Conservation (phyloP, 164 flowering plant genomes). For the Warburgia ugandensis region DNA sequence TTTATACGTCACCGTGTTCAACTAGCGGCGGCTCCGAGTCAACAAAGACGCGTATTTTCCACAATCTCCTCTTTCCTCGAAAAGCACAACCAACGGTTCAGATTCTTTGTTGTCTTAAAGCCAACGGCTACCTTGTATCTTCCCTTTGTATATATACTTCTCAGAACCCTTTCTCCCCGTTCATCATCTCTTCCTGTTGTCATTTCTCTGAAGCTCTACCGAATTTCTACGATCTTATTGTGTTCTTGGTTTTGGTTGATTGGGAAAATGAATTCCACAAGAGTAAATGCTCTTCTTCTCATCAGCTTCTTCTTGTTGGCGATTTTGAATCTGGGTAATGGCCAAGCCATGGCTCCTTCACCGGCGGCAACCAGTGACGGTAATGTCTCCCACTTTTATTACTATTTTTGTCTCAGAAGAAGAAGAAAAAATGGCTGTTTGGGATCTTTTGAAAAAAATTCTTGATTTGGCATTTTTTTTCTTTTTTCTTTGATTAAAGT, state of each 20-base stretch:
- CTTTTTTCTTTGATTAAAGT: too few species aligned
- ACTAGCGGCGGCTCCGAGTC: too few species aligned
- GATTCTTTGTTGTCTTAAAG: neutral
- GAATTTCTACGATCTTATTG: too few species aligned
- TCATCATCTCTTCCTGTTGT: too few species aligned
- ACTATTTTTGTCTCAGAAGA: neutral
- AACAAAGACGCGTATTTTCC: too few species aligned
- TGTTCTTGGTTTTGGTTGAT: neutral
- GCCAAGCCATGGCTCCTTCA: neutral
- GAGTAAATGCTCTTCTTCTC: neutral
- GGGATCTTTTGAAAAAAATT: neutral
- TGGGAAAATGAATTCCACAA: neutral
- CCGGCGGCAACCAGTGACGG: slow-evolving; percentile 8
- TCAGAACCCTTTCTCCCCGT: neutral
- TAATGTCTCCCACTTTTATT: neutral
- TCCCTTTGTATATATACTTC: neutral
- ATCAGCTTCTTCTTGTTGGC: neutral
- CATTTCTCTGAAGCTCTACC: too few species aligned
- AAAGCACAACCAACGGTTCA: neutral
- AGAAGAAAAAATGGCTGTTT: neutral
- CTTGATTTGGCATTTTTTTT: too few species aligned
- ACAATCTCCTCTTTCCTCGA: neutral
- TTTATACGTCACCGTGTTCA: too few species aligned
- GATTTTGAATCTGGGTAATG: neutral
- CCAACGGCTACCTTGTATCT: neutral